Conservation (phyloP, 257 asterid species). For the Solanum chilense region DNA sequence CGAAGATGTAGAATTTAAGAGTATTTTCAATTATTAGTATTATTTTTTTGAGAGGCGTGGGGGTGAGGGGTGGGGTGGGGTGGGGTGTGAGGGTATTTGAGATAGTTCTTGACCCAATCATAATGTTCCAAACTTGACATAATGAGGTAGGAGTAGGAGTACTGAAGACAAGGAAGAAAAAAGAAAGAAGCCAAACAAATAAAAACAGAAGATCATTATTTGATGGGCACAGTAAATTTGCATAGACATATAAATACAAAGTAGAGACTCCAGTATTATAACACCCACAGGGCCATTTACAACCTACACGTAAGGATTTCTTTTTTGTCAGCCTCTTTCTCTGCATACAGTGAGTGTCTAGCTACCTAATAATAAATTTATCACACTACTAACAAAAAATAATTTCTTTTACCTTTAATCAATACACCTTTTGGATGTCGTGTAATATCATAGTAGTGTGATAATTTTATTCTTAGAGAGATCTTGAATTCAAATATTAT, state of each 20-base stretch:
- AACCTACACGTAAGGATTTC: slow-evolving; percentile 23
- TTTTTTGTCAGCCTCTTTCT: slow-evolving; percentile 22
- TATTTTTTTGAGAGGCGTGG: background rate
- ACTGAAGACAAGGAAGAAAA: slow-evolving; percentile 3
- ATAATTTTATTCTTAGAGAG: too few species aligned
- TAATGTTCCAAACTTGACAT: slow-evolving; percentile 11
- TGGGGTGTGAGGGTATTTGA: background rate
- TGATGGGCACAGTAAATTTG: slow-evolving; percentile 23
- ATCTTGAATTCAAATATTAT: too few species aligned
- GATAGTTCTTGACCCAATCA: slow-evolving; percentile 24
- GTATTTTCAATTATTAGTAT: background rate
- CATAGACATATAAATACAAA: slow-evolving; percentile 30
- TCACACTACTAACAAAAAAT: background rate
- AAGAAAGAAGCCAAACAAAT: slow-evolving; percentile 16
- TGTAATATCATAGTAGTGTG: background rate
- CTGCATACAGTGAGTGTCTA: background rate
- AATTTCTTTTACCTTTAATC: background rate
- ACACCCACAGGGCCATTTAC: slow-evolving; percentile 7
- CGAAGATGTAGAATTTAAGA: background rate
- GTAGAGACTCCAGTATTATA: slow-evolving; percentile 1
- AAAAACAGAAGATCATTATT: slow-evolving; percentile 30
- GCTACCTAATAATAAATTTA: background rate
- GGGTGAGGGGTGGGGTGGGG: too few species aligned
- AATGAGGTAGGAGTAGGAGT: slow-evolving; percentile 4
- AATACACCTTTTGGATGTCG: too few species aligned